Evolutionary conservation across 75 land plant species (phyloP), one percentile per base, ranked within the genome.

Genomic region (Gnetum montanum): DNA sequence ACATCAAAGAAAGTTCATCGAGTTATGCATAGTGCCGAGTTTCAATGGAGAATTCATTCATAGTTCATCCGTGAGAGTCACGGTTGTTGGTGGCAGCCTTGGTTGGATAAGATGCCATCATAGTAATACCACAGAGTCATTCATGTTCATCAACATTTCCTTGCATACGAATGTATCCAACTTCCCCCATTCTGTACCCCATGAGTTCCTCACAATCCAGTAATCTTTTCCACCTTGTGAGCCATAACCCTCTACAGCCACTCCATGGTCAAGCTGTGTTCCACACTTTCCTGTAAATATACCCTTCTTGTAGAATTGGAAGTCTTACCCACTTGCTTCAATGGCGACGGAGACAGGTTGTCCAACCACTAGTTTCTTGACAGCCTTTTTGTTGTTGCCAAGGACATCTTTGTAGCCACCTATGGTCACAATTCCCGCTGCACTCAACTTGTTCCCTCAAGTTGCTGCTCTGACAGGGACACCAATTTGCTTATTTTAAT

Each of bases 311-410:
- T 81, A 81, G 7, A 81, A 69, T 52, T 81, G 84, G 38, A 81
- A 81, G 36, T 81, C 80, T 2, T 57, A 31, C 0, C 70, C 62
- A 11, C 68, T 61, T 1, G 74, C 85, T 52, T 78, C 77, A 3
- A 82, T 74, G 2, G 74, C 85, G 15, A 82, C 85, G 33, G 78
- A 78, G 19, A 74, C 31, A 6, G 85, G 85, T 37, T 73, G 82
- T 4, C 51, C 31, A 1, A 51, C 77, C 4, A 57, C 61, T 77
- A 13, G 53, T 41, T 11, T 75, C 78, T 1, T 67, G 33, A 50
- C 19, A 38, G 7, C 50, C 66, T 8, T n/a, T n/a, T n/a, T n/a
- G n/a, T n/a, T n/a, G n/a, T n/a, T n/a, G n/a, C n/a, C n/a, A n/a
- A n/a, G n/a, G n/a, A 82, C 82, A 67, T 82, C 77, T 45, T 24